Evolutionary conservation across 179 eudicot species (phyloP), one percentile per base, ranked within the genome.

Genomic region (Gypsophila paniculata): DNA sequence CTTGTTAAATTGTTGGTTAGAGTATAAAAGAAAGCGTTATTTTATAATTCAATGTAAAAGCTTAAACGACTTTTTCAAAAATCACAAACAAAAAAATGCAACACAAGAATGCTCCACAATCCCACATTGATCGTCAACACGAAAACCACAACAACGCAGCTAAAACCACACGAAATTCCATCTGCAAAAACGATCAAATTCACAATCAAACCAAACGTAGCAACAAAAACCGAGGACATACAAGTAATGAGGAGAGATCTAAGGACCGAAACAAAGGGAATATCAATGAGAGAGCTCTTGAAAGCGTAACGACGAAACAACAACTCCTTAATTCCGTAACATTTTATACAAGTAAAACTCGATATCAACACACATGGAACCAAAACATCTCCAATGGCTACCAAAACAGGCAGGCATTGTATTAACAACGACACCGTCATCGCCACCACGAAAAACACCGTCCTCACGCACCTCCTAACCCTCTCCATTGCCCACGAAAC

Each of bases 191-290:
- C 9, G 52, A 12, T 46, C 4, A 46, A 0, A 46, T 46, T 46
- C 14, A 13, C 17, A 46, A 46, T 11, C 14, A 46, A 46, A 46
- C 52, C 12, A 12, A 46, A 1, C 0, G 9, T 46, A 46, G 15
- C 52, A 46, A 12, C 9, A 19, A 44, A 11, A 7, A 55, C 36
- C 13, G 17, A 26, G 23, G 19, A 57, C 87, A 44, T 88, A 90
- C 98, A 86, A 26, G 86, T 79, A 57, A 93, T 87, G 14, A 93
- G 71, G 77, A 93, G 84, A 74, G 98, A 93, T 89, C 98, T 89
- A 87, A 93, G 55, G 19, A 89, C 72, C 5, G 98, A 93, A 74
- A 93, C 89, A 19, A 91, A 74, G 39, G 96, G 98, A 72, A 93
- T 86, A 82, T 93, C 96, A 73, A 82, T 77, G 80, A 93, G 84